Evolutionary conservation across 23 red algal genomes (phyloP).

Genomic region (Gracilaria gracilis): DNA sequence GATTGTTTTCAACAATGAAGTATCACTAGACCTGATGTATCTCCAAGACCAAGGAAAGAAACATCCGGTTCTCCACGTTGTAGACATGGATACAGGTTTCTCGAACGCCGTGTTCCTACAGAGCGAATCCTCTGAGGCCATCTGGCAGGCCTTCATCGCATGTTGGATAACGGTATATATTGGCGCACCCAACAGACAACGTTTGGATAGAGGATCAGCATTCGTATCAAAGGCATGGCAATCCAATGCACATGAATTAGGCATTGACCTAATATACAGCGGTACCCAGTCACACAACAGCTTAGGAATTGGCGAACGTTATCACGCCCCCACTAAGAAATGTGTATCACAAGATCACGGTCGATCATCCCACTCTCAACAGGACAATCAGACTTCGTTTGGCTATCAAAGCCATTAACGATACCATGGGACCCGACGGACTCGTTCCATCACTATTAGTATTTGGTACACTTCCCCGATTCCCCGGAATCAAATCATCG

Average conservation of each 20-base stretch:
- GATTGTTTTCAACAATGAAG: background rate
- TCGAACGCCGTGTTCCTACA: background rate
- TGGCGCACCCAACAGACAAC: slow-evolving; percentile 4
- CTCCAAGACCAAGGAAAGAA: background rate
- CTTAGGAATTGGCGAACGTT: background rate
- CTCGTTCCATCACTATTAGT: background rate
- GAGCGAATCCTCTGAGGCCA: background rate
- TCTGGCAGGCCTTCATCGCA: slow-evolving; percentile 27
- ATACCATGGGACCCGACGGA: background rate
- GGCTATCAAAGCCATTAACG: background rate
- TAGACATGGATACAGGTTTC: slow-evolving; percentile 42
- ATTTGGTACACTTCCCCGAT: background rate
- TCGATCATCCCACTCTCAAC: background rate
- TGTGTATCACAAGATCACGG: background rate
- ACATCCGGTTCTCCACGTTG: background rate
- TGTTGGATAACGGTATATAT: slow-evolving; percentile 43
- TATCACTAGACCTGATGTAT: background rate
- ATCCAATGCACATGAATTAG: background rate
- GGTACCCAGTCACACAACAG: background rate
- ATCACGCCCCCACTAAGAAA: background rate
- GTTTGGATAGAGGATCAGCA: background rate
- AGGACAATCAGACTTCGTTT: background rate
- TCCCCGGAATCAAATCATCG: background rate
- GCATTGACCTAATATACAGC: background rate
- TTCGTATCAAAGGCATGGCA: slow-evolving; percentile 21